phyloP scores from a whole-genome alignment of 129 eudicot species.

The Flaveria ramosissima region DNA sequence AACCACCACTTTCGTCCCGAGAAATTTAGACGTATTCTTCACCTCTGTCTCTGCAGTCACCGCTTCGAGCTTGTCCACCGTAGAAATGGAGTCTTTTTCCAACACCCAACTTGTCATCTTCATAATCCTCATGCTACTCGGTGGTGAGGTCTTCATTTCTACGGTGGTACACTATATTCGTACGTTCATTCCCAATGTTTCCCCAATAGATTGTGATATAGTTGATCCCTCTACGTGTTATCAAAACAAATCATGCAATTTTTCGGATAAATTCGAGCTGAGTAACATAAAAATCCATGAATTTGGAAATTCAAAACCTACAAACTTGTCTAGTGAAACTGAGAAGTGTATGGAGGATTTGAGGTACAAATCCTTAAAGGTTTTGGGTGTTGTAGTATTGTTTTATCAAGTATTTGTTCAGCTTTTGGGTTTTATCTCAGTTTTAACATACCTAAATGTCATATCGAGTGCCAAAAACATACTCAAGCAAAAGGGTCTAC shows the following conservation, averaged over 20 bases:
- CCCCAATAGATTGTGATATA: background rate
- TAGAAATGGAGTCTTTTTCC: slow-evolving; percentile 69
- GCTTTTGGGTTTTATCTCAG: slow-evolving; percentile 1
- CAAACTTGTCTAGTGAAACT: too few species aligned
- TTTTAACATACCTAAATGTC: slow-evolving; percentile 5
- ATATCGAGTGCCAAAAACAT: background rate
- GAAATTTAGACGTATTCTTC: slow-evolving; percentile 40
- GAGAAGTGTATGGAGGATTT: background rate
- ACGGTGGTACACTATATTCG: slow-evolving; percentile 37
- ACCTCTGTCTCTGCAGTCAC: slow-evolving; percentile 54
- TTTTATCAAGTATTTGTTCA: slow-evolving; percentile 12
- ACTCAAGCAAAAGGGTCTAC: background rate
- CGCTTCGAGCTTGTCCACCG: slow-evolving; percentile 57
- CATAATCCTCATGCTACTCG: slow-evolving; percentile 49
- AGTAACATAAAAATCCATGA: background rate
- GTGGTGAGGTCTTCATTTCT: slow-evolving; percentile 70
- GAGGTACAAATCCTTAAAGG: slow-evolving; percentile 10
- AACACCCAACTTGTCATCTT: slow-evolving; percentile 51
- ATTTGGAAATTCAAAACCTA: background rate
- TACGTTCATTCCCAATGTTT: background rate
- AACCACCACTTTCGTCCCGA: slow-evolving; percentile 21
- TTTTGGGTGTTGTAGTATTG: background rate
- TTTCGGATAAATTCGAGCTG: too few species aligned
- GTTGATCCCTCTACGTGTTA: background rate
- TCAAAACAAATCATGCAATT: too few species aligned